These are phyloP conservation scores for Wallacemonas sp. DNA, from an alignment of 208 protist species.

Conservation along the genomic window DNA sequence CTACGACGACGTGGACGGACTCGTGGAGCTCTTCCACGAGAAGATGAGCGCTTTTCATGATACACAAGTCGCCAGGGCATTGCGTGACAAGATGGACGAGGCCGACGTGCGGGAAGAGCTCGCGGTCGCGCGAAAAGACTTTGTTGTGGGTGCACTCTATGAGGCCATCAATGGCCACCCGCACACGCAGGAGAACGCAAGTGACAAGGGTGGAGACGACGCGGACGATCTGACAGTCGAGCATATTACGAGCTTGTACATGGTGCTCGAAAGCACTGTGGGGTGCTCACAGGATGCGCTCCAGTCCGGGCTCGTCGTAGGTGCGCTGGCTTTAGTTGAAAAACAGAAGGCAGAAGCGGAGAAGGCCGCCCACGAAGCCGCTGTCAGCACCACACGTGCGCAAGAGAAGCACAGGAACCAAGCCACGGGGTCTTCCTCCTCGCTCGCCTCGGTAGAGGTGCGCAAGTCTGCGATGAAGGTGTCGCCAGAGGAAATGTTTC, in stretches of 20 bases:
- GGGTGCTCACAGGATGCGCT: constrained; percentile 24
- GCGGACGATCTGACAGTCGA: constrained; percentile 42
- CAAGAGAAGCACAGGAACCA: constrained; percentile 38
- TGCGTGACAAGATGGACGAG: too few relatives aligned
- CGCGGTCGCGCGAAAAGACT: not conserved
- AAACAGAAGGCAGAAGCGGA: constrained; percentile 50
- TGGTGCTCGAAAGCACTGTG: constrained; percentile 50
- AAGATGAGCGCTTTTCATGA: constrained; percentile 7
- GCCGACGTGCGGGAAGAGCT: not conserved
- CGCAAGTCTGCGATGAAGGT: constrained; percentile 76
- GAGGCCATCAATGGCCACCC: constrained; percentile 28
- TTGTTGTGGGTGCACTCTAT: constrained; percentile 20
- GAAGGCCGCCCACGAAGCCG: constrained; percentile 20
- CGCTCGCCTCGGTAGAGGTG: constrained; percentile 40
- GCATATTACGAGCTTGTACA: constrained; percentile 61
- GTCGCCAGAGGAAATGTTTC: constrained; percentile 86
- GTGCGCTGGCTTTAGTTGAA: constrained; percentile 64
- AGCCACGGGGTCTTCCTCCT: constrained; percentile 25
- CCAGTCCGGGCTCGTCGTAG: constrained; percentile 50
- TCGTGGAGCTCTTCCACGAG: constrained; percentile 58
- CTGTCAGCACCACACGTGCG: constrained; percentile 25
- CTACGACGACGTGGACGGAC: constrained; percentile 79
- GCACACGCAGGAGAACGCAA: not conserved
- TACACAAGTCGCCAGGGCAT: constrained; percentile 1
- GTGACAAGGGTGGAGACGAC: constrained; percentile 20